Evolutionary conservation across 2,329 filamentous ascomycete genomes (phyloP).

Genomic region (Fusarium azukiicola): DNA sequence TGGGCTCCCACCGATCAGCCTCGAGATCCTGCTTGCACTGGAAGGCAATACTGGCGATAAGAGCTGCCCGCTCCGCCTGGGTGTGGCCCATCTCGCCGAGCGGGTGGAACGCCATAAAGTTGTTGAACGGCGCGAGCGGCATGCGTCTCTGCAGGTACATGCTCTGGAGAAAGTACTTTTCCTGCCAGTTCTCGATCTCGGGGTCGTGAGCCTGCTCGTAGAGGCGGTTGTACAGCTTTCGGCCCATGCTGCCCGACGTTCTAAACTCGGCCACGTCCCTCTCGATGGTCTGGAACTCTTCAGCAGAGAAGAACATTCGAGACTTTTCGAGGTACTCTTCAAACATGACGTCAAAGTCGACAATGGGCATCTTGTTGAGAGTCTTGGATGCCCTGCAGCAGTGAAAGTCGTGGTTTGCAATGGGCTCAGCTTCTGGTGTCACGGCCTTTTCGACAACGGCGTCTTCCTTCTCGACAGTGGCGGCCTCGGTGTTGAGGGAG

Average conservation of each 20-base stretch:
- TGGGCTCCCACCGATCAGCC: conserved; percentile 35
- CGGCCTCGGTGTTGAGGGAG: conserved; percentile 9
- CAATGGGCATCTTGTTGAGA: conserved; percentile 33
- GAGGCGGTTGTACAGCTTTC: conserved; percentile 32
- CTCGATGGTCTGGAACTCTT: conserved; percentile 31
- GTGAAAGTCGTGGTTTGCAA: conserved; percentile 33
- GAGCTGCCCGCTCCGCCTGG: conserved; percentile 39
- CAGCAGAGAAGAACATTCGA: conserved; percentile 32
- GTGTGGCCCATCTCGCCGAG: conserved; percentile 36
- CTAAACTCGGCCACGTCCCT: conserved; percentile 33
- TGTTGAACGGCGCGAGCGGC: conserved; percentile 38
- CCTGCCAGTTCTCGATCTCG: conserved; percentile 38
- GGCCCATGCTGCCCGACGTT: conserved; percentile 27
- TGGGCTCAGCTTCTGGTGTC: background rate
- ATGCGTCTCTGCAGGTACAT: conserved; percentile 39
- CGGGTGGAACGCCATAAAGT: conserved; percentile 39
- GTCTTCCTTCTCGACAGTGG: conserved; percentile 21
- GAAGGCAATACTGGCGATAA: conserved; percentile 41
- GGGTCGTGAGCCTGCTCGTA: conserved; percentile 33
- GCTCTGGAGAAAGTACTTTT: conserved; percentile 33
- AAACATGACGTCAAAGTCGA: conserved; percentile 33
- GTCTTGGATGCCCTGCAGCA: conserved; percentile 36
- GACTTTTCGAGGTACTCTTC: conserved; percentile 37
- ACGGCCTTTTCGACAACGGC: background rate
- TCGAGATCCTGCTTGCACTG: conserved; percentile 40